Conservation (phyloP, 176 grass and related monocot species). For the Cenchrus americanus region DNA sequence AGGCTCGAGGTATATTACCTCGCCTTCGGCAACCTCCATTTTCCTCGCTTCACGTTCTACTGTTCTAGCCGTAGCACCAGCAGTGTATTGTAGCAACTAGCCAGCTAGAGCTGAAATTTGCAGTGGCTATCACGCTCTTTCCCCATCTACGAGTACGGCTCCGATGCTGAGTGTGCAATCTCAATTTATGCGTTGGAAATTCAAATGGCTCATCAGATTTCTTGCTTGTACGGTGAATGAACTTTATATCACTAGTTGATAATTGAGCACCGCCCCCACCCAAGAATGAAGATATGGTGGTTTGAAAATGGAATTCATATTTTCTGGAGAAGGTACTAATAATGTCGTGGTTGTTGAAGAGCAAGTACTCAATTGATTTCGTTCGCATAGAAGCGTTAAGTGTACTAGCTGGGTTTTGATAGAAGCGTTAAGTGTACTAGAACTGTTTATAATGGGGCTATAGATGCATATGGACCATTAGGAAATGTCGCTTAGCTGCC, state of each 20-base stretch:
- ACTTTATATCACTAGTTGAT: slow-evolving; percentile 23
- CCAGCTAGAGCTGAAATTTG: background rate
- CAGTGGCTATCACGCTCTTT: background rate
- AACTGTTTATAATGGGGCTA: slow-evolving; percentile 3
- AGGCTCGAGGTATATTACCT: slow-evolving; percentile 73
- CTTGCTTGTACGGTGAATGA: slow-evolving; percentile 27
- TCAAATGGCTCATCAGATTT: slow-evolving; percentile 31
- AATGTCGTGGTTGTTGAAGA: background rate
- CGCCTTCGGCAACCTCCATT: background rate
- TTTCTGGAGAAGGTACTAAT: background rate
- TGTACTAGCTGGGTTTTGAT: slow-evolving; percentile 20
- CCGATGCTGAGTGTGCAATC: background rate
- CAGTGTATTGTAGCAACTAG: too few species aligned
- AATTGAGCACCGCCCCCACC: background rate
- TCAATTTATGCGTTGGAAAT: slow-evolving; percentile 1
- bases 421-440: background rate
- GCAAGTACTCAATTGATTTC: background rate
- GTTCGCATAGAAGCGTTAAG: too few species aligned
- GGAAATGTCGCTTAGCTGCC: slow-evolving; percentile 18
- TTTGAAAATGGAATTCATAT: background rate
- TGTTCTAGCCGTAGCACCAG: background rate
- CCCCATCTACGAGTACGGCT: background rate
- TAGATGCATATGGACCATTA: slow-evolving; percentile 10
- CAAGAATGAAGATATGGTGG: background rate
- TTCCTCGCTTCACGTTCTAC: background rate